Percentiles rank a stretch among this genome's conserved stretches.
phyloP scores from a whole-genome alignment of 2,329 filamentous ascomycete genomes.

The Tolypocladium cylindrosporum region DNA sequence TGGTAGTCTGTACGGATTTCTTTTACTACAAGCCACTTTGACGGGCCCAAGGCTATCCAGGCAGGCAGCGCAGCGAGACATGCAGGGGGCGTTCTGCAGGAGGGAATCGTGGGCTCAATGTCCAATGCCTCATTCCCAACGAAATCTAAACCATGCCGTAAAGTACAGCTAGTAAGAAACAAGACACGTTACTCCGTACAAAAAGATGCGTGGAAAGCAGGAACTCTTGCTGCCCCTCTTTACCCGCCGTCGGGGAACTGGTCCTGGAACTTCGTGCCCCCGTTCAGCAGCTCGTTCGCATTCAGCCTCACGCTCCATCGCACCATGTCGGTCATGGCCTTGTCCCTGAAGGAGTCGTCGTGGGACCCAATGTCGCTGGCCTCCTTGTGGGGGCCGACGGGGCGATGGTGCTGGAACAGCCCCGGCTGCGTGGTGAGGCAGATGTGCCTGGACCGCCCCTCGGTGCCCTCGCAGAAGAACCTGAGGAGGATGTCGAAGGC shows the following conservation, averaged over 20 bases:
- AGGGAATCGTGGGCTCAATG: not conserved
- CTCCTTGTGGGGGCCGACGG: slow-evolving; percentile 21
- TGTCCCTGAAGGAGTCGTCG: slow-evolving; percentile 17
- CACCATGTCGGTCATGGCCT: slow-evolving; percentile 22
- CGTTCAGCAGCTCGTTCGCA: slow-evolving; percentile 24
- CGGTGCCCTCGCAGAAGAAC: slow-evolving; percentile 32
- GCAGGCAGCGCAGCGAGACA: too few relatives aligned
- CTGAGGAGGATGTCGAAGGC: slow-evolving; percentile 34
- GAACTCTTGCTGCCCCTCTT: not conserved
- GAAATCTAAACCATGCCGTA: not conserved
- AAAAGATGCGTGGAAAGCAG: not conserved
- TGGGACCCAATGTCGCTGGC: slow-evolving; percentile 27
- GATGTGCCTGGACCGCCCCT: slow-evolving; percentile 21
- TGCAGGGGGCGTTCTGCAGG: not conserved
- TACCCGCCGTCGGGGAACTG: slow-evolving; percentile 2
- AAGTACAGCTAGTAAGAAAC: not conserved
- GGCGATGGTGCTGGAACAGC: slow-evolving; percentile 35
- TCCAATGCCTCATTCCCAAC: not conserved
- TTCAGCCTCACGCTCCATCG: slow-evolving; percentile 31
- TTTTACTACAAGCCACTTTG: too few relatives aligned
- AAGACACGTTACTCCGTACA: not conserved
- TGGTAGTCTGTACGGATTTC: too few relatives aligned
- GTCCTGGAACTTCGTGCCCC: slow-evolving; percentile 17
- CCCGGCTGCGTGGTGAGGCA: slow-evolving; percentile 31
- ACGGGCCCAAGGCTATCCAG: too few relatives aligned